These are phyloP conservation scores for Aspergillus vadensis DNA, from an alignment of 2,329 filamentous ascomycete species.

Conservation along the genomic window DNA sequence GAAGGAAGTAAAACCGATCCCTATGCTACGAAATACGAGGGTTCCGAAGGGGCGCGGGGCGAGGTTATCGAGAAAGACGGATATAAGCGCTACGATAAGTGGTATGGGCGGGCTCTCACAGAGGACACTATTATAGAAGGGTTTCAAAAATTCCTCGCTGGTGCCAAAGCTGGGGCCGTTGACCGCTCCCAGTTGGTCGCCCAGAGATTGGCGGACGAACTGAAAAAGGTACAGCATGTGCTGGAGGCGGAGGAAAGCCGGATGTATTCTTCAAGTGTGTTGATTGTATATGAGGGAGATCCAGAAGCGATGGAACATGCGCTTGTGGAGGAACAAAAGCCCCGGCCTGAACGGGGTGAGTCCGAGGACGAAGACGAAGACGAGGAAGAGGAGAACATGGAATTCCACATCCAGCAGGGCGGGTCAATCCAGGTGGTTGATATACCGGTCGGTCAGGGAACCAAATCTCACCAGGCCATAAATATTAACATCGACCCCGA, in stretches of 20 bases:
- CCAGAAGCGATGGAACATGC: slow-evolving; percentile 55
- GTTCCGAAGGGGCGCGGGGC: slow-evolving; percentile 48
- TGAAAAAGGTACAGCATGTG: slow-evolving; percentile 50
- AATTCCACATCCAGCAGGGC: slow-evolving; percentile 30
- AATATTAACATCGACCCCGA: slow-evolving; percentile 40
- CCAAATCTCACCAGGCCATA: slow-evolving; percentile 34
- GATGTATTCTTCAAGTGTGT: slow-evolving; percentile 67
- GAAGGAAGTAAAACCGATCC: slow-evolving; percentile 37
- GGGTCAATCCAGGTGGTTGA: slow-evolving; percentile 35
- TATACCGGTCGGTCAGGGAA: slow-evolving; percentile 32
- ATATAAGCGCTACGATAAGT: slow-evolving; percentile 65
- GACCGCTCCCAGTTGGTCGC: slow-evolving; percentile 50
- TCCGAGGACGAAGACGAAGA: slow-evolving; percentile 34
- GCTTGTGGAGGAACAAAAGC: slow-evolving; percentile 48
- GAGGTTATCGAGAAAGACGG: slow-evolving; percentile 51
- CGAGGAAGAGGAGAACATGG: slow-evolving; percentile 33
- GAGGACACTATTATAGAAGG: slow-evolving; percentile 58
- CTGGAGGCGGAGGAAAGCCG: slow-evolving; percentile 61
- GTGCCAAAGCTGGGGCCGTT: slow-evolving; percentile 42
- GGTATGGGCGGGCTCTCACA: slow-evolving; percentile 63
- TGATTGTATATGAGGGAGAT: slow-evolving; percentile 69
- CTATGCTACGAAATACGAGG: slow-evolving; percentile 46
- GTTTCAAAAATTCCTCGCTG: slow-evolving; percentile 59
- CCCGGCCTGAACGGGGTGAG: slow-evolving; percentile 30
- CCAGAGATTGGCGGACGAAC: slow-evolving; percentile 42